Evolutionary conservation across 257 asterid genomes (phyloP).

Genomic region (Leonotis leonurus): DNA sequence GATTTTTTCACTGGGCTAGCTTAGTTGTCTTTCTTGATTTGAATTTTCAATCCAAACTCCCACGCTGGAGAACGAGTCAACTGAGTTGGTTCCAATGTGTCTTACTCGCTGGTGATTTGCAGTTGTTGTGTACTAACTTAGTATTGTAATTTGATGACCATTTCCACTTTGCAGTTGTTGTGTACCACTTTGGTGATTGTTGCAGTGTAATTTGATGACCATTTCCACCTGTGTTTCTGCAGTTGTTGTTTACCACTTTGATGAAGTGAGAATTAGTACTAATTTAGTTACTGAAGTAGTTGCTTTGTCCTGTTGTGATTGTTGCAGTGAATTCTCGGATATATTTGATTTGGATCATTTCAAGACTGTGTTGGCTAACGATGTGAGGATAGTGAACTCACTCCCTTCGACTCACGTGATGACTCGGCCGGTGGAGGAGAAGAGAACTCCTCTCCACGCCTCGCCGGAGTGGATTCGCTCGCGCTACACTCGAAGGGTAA

Average conservation of each 20-base stretch:
- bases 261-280: background rate
- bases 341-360: conserved; percentile 89
- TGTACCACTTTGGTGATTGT: conserved; percentile 14
- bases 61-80: conserved; percentile 3
- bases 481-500: conserved; percentile 49
- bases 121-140: no score
- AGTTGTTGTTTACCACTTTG: background rate
- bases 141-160: background rate
- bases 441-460: conserved; percentile 61
- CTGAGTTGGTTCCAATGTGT: background rate
- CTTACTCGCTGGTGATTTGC: conserved; percentile 2
- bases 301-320: conserved; percentile 14
- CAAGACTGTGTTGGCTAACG: conserved; percentile 66
- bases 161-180: no score
- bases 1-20: conserved; percentile 10
- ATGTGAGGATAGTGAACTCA: conserved; percentile 79
- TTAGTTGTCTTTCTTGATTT: no score
- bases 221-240: conserved; percentile 37
- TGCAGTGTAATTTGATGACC: conserved; percentile 94
- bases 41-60: background rate
- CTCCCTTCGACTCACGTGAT: conserved; percentile 89
- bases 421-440: conserved; percentile 83
- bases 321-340: conserved; percentile 88
- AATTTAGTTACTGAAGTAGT: background rate
- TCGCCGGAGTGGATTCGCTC: conserved; percentile 84